Percentiles rank a stretch among this genome's conserved stretches.
Conservation (phyloP, 2,329 filamentous ascomycete species). For the Magnaporthales sp. region DNA sequence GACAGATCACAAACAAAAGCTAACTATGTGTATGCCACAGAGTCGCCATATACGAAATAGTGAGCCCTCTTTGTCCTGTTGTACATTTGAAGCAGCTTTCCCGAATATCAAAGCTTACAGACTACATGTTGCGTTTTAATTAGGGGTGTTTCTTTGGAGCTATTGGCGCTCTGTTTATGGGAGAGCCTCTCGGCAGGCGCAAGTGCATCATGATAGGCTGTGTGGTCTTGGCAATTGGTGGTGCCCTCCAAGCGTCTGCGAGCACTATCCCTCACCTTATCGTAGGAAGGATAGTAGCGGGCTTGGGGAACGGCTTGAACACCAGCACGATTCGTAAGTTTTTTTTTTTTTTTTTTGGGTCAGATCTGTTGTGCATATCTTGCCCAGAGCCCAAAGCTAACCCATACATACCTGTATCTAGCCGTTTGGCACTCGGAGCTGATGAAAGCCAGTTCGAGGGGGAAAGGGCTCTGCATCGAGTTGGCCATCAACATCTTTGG, state of each 20-base stretch:
- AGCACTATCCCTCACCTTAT: background rate
- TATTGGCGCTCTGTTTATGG: background rate
- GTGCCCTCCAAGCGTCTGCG: background rate
- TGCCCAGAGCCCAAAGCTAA: background rate
- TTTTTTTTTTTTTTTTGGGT: too few relatives aligned
- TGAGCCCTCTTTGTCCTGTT: background rate
- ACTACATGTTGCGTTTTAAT: background rate
- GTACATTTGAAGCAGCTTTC: too few relatives aligned
- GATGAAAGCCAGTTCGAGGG: background rate
- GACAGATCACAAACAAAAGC: background rate
- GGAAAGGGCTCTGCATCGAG: background rate
- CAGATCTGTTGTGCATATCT: background rate
- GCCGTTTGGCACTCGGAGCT: background rate
- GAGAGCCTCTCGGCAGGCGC: background rate
- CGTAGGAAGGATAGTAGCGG: background rate
- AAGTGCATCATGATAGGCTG: background rate
- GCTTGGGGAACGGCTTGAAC: background rate
- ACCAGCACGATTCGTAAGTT: background rate
- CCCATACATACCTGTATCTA: background rate
- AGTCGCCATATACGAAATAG: background rate
- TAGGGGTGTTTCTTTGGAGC: background rate
- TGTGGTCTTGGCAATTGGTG: background rate
- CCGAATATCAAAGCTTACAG: too few relatives aligned
- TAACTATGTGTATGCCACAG: background rate
- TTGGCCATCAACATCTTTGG: slow-evolving; percentile 18